Base-by-base conservation (phyloP, 2,329 filamentous ascomycete genomes). In the Pyricularia sp. region DNA sequence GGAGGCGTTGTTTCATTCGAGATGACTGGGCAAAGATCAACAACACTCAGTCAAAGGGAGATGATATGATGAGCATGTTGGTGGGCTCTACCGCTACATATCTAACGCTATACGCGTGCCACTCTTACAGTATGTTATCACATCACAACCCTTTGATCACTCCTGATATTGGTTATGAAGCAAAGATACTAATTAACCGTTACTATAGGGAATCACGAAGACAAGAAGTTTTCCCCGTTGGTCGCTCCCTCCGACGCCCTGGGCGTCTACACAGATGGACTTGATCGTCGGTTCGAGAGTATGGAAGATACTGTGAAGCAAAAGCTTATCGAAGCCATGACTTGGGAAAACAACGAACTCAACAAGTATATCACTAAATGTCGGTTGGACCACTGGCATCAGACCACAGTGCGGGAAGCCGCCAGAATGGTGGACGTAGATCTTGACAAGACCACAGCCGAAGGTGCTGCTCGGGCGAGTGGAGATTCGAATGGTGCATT, bases 21-120 rank as follows among this genome's bases (percentile, higher is more conserved):
- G 93, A 97, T 73, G 85, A 97, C 72, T 99, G 94, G 94, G 79
- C 83, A 30, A 80, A 79, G 66, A 83, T 96, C 72, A 93, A 94
- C 72, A 86, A 90, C 69, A 93, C 89, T 0, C 85, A 88, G 62
- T 81, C 88, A 66, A 88, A 90, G 72, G 85, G 86, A 65, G 92
- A 96, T 71, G 77, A 79, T 3, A 82, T 89, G 67, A 83, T 91
- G 31, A 79, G 86, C 64, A 80, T 82, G 31, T 78, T 84, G 22
- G 76, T 96, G 30, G 78, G 79, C 35, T 77, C 81, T 65, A 96
- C 91, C 4, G 81, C 87, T 31, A 79, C 91, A 5, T 93, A 87
- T 72, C 80, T 79, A 69, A 88, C 90, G 61, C 78, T 91, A 64
- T 82, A 80, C 66, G 80, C 84, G 62, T 63, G 62, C n/a, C 26